These are phyloP conservation scores for Ampelomyces quisqualis DNA, from an alignment of 2,329 filamentous ascomycete species.

Conservation along the genomic window DNA sequence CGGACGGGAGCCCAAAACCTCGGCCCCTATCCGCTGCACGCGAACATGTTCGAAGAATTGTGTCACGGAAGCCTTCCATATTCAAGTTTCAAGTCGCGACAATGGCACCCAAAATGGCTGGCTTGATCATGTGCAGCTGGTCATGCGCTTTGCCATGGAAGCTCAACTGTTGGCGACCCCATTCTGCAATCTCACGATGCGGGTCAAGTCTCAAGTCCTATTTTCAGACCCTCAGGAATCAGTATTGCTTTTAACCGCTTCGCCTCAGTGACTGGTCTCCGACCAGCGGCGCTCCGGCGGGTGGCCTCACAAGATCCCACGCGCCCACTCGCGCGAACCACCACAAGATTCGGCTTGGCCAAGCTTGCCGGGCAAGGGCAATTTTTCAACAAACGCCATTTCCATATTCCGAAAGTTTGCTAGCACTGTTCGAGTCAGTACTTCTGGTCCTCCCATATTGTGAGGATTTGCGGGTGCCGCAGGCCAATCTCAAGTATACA, in stretches of 20 bases:
- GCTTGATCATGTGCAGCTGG: background rate
- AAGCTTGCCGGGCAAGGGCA: too few species aligned
- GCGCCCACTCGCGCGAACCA: too few species aligned
- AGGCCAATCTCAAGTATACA: too few species aligned
- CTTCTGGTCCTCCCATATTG: too few species aligned
- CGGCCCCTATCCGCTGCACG: background rate
- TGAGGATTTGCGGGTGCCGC: too few species aligned
- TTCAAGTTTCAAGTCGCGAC: background rate
- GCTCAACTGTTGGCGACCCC: background rate
- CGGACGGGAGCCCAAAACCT: background rate
- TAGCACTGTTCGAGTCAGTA: too few species aligned
- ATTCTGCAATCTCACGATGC: conserved; percentile 1
- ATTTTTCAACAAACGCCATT: too few species aligned
- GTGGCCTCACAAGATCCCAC: background rate
- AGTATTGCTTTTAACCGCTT: too few species aligned
- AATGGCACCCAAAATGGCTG: background rate
- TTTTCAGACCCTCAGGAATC: background rate
- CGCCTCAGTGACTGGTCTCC: too few species aligned
- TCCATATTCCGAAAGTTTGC: too few species aligned
- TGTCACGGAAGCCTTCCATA: conserved; percentile 1
- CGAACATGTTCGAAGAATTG: conserved; percentile 1
- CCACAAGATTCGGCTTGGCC: too few species aligned
- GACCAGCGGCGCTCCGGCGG: too few species aligned
- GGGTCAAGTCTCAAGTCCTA: background rate
- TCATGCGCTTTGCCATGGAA: background rate